A percentile compares a stretch with the other conserved stretches of the same genome.
Conservation (phyloP, 2,329 filamentous ascomycete species). For the Aspergillus awamori region DNA sequence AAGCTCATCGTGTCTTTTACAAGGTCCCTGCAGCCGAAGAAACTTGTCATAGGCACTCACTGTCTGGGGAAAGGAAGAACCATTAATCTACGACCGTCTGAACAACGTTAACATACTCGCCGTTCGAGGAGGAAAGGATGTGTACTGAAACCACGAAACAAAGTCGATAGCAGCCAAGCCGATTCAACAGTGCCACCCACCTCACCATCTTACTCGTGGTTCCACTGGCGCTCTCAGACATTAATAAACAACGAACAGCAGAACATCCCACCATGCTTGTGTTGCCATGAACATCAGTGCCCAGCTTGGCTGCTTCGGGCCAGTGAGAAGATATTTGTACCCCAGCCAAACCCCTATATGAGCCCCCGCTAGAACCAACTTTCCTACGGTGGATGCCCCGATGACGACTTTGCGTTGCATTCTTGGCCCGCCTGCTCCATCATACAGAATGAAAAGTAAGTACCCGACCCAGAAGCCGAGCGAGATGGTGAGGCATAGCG, state of each 20-base stretch:
- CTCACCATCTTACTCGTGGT: background rate
- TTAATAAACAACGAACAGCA: background rate
- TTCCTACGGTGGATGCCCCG: background rate
- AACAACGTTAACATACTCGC: too few species aligned
- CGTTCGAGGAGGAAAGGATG: too few species aligned
- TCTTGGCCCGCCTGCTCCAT: background rate
- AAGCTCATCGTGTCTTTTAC: too few species aligned
- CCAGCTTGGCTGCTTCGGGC: constrained; percentile 6
- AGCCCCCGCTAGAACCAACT: background rate
- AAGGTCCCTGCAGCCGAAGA: too few species aligned
- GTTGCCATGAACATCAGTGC: background rate
- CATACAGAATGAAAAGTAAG: background rate
- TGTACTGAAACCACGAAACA: too few species aligned
- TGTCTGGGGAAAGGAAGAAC: too few species aligned
- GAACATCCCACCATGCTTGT: constrained; percentile 10
- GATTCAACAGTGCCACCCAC: background rate
- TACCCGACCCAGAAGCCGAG: background rate
- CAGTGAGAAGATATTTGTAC: constrained; percentile 1
- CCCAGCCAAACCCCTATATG: background rate
- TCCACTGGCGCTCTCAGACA: background rate
- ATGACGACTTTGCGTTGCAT: background rate
- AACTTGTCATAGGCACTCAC: too few species aligned
- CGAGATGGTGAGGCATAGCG: background rate
- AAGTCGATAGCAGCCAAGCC: too few species aligned
- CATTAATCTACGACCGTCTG: too few species aligned